Percentiles rank a stretch among this genome's conserved stretches.
phyloP scores from a whole-genome alignment of 176 grass and related monocot genomes.

The Dactylis glomerata region DNA sequence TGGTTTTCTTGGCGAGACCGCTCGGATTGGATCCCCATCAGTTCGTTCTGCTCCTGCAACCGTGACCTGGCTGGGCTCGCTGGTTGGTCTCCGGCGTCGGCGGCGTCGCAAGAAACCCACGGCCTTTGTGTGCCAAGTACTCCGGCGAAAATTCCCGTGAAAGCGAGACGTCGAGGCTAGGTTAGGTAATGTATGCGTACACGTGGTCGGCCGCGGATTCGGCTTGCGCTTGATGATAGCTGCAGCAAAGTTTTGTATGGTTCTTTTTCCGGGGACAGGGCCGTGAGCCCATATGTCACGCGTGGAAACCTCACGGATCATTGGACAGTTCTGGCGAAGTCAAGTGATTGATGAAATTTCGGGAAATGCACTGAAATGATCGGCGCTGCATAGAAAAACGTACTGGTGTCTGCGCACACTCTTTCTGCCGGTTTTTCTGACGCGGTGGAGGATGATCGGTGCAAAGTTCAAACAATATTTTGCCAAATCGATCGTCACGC shows the following conservation, averaged over 20 bases:
- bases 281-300: constrained; percentile 22
- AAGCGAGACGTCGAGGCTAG: constrained; percentile 5
- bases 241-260: background rate
- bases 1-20: constrained; percentile 11
- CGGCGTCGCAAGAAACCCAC: background rate
- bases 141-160: constrained; percentile 17
- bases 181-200: background rate
- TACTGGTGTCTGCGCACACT: background rate
- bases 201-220: background rate
- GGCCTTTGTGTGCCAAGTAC: background rate
- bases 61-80: background rate
- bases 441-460: background rate
- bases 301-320: background rate
- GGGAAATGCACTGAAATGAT: background rate
- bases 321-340: background rate
- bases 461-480: constrained; percentile 12
- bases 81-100: background rate
- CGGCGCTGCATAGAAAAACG: background rate
- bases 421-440: background rate
- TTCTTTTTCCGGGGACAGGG: constrained; percentile 18
- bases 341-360: constrained; percentile 28
- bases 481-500: constrained; percentile 13
- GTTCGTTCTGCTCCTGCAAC: background rate
- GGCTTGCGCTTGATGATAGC: background rate
- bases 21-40: background rate